Conservation (phyloP, 176 grass and related monocot species). For the Rhynchospora pubera region DNA sequence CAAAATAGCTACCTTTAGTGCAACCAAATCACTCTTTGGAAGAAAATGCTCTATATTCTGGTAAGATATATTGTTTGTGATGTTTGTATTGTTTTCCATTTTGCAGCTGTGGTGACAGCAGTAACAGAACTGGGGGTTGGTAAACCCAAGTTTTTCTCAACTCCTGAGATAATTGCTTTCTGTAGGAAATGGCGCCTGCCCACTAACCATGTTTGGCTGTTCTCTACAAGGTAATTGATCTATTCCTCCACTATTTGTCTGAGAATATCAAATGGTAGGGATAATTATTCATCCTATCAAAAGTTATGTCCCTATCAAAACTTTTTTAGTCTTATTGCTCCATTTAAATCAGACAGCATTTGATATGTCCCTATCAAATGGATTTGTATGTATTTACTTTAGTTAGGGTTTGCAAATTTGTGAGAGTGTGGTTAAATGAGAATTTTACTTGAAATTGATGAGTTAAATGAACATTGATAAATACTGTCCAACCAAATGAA, state of each 20-base stretch:
- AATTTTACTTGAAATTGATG: not conserved
- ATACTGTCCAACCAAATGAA: not conserved
- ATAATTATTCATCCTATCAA: not conserved
- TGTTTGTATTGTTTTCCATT: not conserved
- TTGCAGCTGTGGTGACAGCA: constrained; percentile 75
- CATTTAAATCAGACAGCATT: not conserved
- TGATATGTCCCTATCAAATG: not conserved
- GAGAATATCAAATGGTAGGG: not conserved
- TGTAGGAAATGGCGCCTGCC: constrained; percentile 88
- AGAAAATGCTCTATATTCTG: not conserved
- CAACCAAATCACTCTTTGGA: not conserved
- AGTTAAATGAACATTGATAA: constrained; percentile 10
- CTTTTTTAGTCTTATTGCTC: not conserved
- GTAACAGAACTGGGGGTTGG: constrained; percentile 72
- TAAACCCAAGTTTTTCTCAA: constrained; percentile 92
- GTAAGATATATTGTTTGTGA: not conserved
- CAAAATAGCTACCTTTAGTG: not conserved
- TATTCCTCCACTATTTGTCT: not conserved
- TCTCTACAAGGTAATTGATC: constrained; percentile 72
- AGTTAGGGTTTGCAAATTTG: not conserved
- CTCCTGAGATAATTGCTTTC: constrained; percentile 82
- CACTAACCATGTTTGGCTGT: constrained; percentile 90
- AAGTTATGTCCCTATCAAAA: not conserved
- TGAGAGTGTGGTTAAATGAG: not conserved
- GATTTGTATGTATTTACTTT: not conserved